phyloP scores from a whole-genome alignment of 148 eudicot species.

The Gaultheria prostrata region DNA sequence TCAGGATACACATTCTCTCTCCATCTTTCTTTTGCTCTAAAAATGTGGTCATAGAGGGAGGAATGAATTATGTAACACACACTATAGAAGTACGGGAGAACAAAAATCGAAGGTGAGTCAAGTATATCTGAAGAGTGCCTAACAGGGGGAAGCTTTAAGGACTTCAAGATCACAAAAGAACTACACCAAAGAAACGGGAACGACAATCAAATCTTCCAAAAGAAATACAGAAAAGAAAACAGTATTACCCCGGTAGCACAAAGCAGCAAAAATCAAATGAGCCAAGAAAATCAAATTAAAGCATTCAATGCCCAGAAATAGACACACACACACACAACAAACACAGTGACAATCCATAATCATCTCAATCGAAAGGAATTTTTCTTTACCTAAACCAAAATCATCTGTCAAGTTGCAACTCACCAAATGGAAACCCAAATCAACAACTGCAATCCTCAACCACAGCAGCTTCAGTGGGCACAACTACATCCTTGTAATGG shows the following conservation, averaged over 20 bases:
- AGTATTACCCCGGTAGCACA: not conserved
- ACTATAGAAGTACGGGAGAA: not conserved
- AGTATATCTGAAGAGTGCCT: not conserved
- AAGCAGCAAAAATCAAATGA: not conserved
- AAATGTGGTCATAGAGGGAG: not conserved
- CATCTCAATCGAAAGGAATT: not conserved
- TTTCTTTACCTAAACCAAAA: not conserved
- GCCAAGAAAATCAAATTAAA: not conserved
- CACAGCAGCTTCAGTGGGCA: constrained; percentile 25
- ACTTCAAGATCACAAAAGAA: not conserved
- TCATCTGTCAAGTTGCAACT: not conserved
- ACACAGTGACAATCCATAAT: not conserved
- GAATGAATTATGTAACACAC: not conserved
- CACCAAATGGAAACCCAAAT: not conserved
- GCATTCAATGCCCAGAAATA: not conserved
- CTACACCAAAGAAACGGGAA: not conserved
- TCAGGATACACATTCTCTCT: not conserved
- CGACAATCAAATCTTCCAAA: not conserved
- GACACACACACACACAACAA: not conserved
- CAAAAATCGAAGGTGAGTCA: not conserved
- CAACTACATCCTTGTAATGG: constrained; percentile 31
- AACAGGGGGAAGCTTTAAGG: not conserved
- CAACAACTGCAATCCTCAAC: constrained; percentile 4
- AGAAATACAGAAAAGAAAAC: not conserved
- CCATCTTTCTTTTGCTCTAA: not conserved